Base-by-base conservation (phyloP, 768 basidiomycete species). In the Calocybe indica region DNA sequence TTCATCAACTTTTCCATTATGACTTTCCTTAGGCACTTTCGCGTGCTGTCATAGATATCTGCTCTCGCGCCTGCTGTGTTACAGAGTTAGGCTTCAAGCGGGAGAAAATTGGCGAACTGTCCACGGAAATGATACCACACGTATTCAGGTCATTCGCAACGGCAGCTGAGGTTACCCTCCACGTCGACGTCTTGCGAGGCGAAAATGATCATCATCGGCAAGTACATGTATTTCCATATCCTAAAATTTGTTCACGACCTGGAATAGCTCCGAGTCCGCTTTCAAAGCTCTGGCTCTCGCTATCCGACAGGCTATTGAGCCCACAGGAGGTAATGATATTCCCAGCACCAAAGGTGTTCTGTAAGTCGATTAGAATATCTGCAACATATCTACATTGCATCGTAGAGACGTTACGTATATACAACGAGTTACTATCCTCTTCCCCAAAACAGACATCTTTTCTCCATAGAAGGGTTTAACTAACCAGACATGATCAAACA, bases 151-250 rank as follows among this genome's bases (percentile, higher is more conserved):
- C 93, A 4, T 99, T 99, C 61, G 90, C 95, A n/a, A 92, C 92
- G 53, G 91, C 92, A 0, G 88, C 95, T 1, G 94, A 94, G 6
- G 86, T 84, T 14, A 98, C 96, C 2, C 73, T 99, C 40, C 95
- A 98, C 60, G 78, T 98, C 43, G 96, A 99, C 59, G 92, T 92
- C 37, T 73, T 99, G 37, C 78, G 93, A 32, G 96, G 96, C 37
- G 86, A 92, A 58, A 99, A 99, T 68, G 96, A 99, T 61, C 96
- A 99, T 64, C 96, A 98, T 68, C 83, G 89, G 95, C 93, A 59
- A 50, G 82, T 48, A 28, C 15, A 7, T 40, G 12, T 46, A 45
- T 1, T 40, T 11, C 6, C 33, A 12, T 43, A n/a, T 33, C 10
- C 14, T 35, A n/a, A 37, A 37, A 43, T 41, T 34, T 37, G 43